Evolutionary conservation across 2,329 filamentous ascomycete genomes (phyloP).

Genomic region (Stromatinia cepivora): DNA sequence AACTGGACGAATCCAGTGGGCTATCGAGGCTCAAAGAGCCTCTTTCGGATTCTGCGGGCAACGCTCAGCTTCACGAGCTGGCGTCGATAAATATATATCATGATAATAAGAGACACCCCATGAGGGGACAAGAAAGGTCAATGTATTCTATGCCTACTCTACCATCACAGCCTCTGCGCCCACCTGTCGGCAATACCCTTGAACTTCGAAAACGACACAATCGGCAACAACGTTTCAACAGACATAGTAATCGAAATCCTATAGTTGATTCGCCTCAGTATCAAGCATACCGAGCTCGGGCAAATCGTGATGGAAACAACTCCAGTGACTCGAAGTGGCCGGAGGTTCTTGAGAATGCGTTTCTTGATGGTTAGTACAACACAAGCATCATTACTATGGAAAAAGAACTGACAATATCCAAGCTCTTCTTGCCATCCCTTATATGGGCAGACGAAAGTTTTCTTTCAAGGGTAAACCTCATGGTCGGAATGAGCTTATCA

Average conservation of each 20-base stretch:
- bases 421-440: slow-evolving; percentile 66
- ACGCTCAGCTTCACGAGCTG: slow-evolving; percentile 37
- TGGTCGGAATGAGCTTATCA: slow-evolving; percentile 70
- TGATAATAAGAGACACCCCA: slow-evolving; percentile 36
- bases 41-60: slow-evolving; percentile 38
- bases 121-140: slow-evolving; percentile 29
- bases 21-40: slow-evolving; percentile 34
- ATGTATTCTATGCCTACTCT: slow-evolving; percentile 36
- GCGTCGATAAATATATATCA: slow-evolving; percentile 34
- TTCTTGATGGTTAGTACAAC: slow-evolving; percentile 60
- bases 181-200: slow-evolving; percentile 29
- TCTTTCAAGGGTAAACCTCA: slow-evolving; percentile 63
- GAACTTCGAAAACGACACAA: slow-evolving; percentile 41
- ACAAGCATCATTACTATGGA: neutral
- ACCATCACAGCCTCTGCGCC: slow-evolving; percentile 35
- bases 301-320: slow-evolving; percentile 60
- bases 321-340: slow-evolving; percentile 64
- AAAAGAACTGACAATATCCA: neutral
- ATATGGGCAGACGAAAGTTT: slow-evolving; percentile 67
- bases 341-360: slow-evolving; percentile 63
- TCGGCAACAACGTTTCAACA: slow-evolving; percentile 35
- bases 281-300: slow-evolving; percentile 64
- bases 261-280: slow-evolving; percentile 64
- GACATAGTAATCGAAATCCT: slow-evolving; percentile 50
- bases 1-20: slow-evolving; percentile 30